Percentiles rank a stretch among this genome's conserved stretches.
Evolutionary conservation across 208 protist genomes (phyloP).

Genomic region (Porcisia deanei): DNA sequence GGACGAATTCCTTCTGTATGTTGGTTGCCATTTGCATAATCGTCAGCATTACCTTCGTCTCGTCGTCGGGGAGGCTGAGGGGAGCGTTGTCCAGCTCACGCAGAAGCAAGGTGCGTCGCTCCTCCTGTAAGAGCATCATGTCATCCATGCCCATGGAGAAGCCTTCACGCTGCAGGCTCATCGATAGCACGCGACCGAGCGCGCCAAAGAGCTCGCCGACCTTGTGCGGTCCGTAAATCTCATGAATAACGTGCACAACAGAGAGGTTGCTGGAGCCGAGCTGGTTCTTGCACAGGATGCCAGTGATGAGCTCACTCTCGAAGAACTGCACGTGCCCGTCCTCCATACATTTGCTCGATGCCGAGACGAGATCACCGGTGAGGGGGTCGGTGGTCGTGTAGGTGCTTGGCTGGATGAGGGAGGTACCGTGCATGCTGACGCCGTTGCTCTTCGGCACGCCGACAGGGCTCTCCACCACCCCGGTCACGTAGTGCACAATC

Average conservation of each 20-base stretch:
- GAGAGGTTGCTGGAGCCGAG: conserved; percentile 84
- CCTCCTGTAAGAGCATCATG: conserved; percentile 90
- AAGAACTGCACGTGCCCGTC: conserved; percentile 90
- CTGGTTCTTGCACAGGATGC: conserved; percentile 98
- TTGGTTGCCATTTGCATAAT: conserved; percentile 82
- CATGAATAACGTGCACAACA: conserved; percentile 95
- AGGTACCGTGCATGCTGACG: conserved; percentile 86
- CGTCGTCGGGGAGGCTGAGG: conserved; percentile 71
- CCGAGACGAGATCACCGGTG: conserved; percentile 44
- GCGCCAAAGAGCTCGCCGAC: conserved; percentile 95
- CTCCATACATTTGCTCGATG: conserved; percentile 49
- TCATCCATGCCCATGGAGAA: conserved; percentile 99
- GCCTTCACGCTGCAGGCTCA: conserved; percentile 94
- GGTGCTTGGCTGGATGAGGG: conserved; percentile 81
- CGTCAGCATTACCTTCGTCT: conserved; percentile 72
- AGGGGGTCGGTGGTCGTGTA: conserved; percentile 63
- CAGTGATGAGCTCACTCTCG: conserved; percentile 95
- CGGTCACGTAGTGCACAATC: conserved; percentile 83
- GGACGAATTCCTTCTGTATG: conserved; percentile 91
- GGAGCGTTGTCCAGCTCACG: conserved; percentile 80
- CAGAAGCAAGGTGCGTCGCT: conserved; percentile 67
- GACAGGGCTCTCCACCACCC: conserved; percentile 32
- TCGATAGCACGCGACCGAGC: conserved; percentile 95
- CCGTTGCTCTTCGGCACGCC: conserved; percentile 33
- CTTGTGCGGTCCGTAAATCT: conserved; percentile 96